Evolutionary conservation across 805 yeast species (phyloP), one percentile per base, ranked within the genome.

Genomic region (Komagataella ulmi): DNA sequence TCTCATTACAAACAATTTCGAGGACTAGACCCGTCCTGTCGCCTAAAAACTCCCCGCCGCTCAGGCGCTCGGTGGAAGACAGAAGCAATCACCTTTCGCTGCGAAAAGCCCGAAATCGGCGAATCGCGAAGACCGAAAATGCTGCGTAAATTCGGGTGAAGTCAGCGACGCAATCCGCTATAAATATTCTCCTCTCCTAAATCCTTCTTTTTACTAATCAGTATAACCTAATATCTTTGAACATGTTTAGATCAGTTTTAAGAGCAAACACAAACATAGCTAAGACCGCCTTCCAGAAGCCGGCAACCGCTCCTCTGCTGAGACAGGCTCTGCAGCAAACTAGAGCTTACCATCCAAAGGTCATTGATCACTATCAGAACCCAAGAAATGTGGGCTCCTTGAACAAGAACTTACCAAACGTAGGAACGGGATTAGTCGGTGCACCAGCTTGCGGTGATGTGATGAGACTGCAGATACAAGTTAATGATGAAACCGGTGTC

Each of bases 371-470:
- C 66, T 93, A 93, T 69, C 82, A 87, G 62, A 90, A 91, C 71
- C 99, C 99, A 55, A 80, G 99, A 68, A 93, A 93, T 64, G 98
- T 93, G 24, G 99, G 99, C 17, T 79, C 96, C 5, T 71, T 93
- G 67, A 88, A 90, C 69, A 89, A 90, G 69, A 75, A 74, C 51
- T 77, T 79, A 54, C 62, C 70, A 17, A 79, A 81, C 58, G 97
- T 93, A 10, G 99, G 99, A 47, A 93, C 98, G 1, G 99, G 99
- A 1, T 76, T 93, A 47, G 99, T 93, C 14, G 99, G 99, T 53
- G 98, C 99, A 0, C 98, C 99, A 52, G 99, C 99, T 0, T 93
- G 99, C 72, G 99, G 99, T 52, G 99, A 93, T 72, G 99, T 93
- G 47, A 93, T 93, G 97, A 85, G 95, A 71, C 76, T 93, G 57